Percentiles rank a stretch among this genome's conserved stretches.
These are phyloP conservation scores for Sclerotinia nivalis DNA, from an alignment of 2,329 filamentous ascomycete genomes.

Conservation along the genomic window DNA sequence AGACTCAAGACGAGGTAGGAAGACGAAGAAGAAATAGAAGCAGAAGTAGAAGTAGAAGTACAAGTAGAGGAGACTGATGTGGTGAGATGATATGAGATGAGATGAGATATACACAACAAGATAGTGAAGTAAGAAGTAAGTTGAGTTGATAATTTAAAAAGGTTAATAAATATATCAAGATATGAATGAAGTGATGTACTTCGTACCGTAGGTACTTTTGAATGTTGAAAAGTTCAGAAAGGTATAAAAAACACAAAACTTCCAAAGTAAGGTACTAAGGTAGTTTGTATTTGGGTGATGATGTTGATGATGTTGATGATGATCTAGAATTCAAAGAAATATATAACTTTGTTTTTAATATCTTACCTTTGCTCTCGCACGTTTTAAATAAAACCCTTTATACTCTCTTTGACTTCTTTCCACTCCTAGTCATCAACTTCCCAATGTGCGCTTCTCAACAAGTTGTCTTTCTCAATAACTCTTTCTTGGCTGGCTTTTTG, in stretches of 20 bases:
- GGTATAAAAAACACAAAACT: background rate
- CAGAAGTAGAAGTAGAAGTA: background rate
- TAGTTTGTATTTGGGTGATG: background rate
- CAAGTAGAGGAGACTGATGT: background rate
- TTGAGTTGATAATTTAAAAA: background rate
- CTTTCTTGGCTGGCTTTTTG: conserved; percentile 2
- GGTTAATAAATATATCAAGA: conserved; percentile 3
- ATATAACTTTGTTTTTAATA: background rate
- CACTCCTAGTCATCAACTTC: background rate
- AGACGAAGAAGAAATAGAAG: too few species aligned
- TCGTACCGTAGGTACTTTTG: background rate
- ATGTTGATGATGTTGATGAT: background rate
- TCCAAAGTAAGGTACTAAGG: background rate
- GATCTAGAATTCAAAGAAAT: conserved; percentile 6
- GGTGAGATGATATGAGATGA: background rate
- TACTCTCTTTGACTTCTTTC: conserved; percentile 7
- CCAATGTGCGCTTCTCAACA: conserved; percentile 1
- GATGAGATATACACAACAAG: conserved; percentile 1
- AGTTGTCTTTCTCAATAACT: conserved; percentile 1
- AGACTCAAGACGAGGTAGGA: background rate
- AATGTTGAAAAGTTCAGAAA: background rate
- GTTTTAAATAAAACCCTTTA: background rate
- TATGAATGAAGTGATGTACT: background rate
- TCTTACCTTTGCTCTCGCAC: conserved; percentile 4
- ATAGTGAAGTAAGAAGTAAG: background rate